Evolutionary conservation across 305 asterid genomes (phyloP).

Genomic region (Solanum chacoense): DNA sequence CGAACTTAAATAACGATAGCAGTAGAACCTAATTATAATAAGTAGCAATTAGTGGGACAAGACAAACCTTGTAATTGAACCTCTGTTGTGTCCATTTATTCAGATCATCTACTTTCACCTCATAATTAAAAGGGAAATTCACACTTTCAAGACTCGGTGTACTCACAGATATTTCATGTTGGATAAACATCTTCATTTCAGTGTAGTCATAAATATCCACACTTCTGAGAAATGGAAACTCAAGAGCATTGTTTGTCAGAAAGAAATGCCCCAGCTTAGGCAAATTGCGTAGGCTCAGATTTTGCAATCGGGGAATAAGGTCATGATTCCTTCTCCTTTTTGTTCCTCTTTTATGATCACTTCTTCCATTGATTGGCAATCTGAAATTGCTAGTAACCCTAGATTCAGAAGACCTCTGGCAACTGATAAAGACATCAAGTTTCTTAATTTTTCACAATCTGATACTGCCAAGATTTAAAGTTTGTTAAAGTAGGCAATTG

Average conservation of each 20-base stretch:
- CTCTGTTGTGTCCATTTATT: background rate
- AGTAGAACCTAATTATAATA: no score
- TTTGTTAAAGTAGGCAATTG: background rate
- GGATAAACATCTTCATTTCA: background rate
- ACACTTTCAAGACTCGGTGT: background rate
- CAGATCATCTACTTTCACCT: background rate
- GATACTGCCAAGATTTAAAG: rapidly evolving
- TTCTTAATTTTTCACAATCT: background rate
- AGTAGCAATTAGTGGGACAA: background rate
- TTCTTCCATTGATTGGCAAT: background rate
- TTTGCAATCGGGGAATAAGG: no score
- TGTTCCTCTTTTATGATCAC: no score
- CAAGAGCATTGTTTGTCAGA: no score
- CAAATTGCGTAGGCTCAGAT: no score
- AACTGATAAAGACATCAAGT: background rate
- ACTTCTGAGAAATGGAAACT: no score
- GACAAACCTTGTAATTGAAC: background rate
- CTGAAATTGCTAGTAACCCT: rapidly evolving
- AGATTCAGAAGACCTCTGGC: background rate
- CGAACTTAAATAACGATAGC: background rate
- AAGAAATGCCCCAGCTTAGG: no score
- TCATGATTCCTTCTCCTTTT: no score
- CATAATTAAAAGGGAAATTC: background rate
- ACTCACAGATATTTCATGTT: background rate
- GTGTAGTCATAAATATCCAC: rapidly evolving